phyloP scores from a whole-genome alignment of 768 basidiomycete genomes.

The Russula sp. region DNA sequence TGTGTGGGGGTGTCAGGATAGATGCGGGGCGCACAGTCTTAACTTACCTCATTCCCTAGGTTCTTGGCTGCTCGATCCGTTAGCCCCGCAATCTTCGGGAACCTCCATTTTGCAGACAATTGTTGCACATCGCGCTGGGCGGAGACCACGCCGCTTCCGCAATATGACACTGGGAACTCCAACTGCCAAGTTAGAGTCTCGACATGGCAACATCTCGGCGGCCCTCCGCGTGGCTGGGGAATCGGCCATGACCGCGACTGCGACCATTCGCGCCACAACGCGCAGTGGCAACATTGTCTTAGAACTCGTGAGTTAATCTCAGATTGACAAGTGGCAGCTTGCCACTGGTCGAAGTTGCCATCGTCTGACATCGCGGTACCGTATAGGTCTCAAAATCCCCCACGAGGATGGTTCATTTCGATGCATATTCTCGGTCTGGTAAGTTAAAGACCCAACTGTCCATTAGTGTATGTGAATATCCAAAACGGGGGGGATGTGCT shows the following conservation, averaged over 20 bases:
- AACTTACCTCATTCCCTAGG: slow-evolving; percentile 11
- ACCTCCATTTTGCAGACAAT: slow-evolving; percentile 10
- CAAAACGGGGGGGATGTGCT: slow-evolving; percentile 11
- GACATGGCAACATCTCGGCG: slow-evolving; percentile 20
- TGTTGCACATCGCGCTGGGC: slow-evolving; percentile 7
- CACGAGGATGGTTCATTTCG: slow-evolving; percentile 17
- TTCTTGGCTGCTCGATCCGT: slow-evolving; percentile 25
- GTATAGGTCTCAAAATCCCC: slow-evolving; percentile 22
- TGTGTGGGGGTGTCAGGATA: slow-evolving; percentile 1
- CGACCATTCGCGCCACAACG: slow-evolving; percentile 19
- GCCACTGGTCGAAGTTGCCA: not conserved
- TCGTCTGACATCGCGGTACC: not conserved
- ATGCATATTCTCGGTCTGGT: slow-evolving; percentile 25
- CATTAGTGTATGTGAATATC: slow-evolving; percentile 9
- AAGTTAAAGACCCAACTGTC: slow-evolving; percentile 8
- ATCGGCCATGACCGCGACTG: not conserved
- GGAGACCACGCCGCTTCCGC: slow-evolving; percentile 15
- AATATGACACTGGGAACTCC: slow-evolving; percentile 16
- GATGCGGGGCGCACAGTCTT: not conserved
- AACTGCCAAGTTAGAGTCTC: slow-evolving; percentile 19
- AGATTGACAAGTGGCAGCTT: not conserved
- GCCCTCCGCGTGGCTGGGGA: slow-evolving; percentile 14
- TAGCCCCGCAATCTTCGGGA: slow-evolving; percentile 5
- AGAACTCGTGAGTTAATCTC: slow-evolving; percentile 18
- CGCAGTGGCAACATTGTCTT: slow-evolving; percentile 24